These are phyloP conservation scores for Fusarium coffeatum DNA, from an alignment of 2,329 filamentous ascomycete species.

Conservation along the genomic window DNA sequence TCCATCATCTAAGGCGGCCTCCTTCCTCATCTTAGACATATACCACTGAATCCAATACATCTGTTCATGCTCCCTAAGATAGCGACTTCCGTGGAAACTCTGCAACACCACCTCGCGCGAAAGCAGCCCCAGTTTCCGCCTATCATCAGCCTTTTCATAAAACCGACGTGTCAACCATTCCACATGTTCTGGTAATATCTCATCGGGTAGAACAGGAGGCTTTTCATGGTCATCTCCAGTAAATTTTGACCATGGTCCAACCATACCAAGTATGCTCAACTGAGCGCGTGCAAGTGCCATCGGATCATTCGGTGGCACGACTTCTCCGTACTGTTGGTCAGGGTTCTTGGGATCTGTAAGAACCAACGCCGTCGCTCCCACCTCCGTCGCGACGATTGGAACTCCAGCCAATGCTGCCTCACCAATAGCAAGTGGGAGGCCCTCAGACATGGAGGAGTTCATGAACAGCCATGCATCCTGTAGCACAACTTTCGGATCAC, in stretches of 20 bases:
- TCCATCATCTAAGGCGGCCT: not conserved
- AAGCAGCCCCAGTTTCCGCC: conserved; percentile 28
- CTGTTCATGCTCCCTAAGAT: conserved; percentile 36
- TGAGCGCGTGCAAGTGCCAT: conserved; percentile 35
- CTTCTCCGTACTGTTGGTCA: conserved; percentile 35
- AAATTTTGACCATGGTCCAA: conserved; percentile 35
- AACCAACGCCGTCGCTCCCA: conserved; percentile 34
- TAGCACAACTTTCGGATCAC: conserved; percentile 32
- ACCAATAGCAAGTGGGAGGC: conserved; percentile 35
- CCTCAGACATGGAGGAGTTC: conserved; percentile 40
- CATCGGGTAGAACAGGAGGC: conserved; percentile 16
- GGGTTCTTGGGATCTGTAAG: conserved; percentile 34
- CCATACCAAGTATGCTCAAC: conserved; percentile 34
- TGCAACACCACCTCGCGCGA: conserved; percentile 32
- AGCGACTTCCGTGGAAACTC: conserved; percentile 37
- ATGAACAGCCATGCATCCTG: conserved; percentile 41
- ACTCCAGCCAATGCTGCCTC: conserved; percentile 35
- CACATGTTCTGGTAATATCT: conserved; percentile 26
- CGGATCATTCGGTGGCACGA: conserved; percentile 35
- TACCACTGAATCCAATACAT: conserved; percentile 42
- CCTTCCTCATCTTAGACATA: conserved; percentile 6
- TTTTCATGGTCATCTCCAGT: conserved; percentile 13
- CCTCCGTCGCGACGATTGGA: conserved; percentile 37
- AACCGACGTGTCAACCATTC: conserved; percentile 31
- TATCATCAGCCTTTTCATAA: conserved; percentile 22